Evolutionary conservation across 2,329 filamentous ascomycete species (phyloP), one percentile per base, ranked within the genome.

Genomic region (Aphanoascus verrucosus): DNA sequence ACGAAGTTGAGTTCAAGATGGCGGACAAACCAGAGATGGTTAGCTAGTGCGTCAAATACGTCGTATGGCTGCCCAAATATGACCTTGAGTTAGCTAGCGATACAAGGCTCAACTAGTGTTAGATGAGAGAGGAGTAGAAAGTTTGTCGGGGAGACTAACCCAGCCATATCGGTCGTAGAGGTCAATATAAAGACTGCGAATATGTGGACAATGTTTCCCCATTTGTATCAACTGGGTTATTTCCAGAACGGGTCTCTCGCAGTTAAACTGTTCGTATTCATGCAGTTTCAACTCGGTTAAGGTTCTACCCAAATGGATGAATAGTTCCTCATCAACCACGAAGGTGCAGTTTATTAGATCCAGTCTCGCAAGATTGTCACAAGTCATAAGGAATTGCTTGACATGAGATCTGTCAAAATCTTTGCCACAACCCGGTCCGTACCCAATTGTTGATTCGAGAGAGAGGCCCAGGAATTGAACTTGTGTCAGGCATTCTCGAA

Each of bases 21-120:
- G 5, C 41, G 41, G 19, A 44, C 41, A 12, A 44, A 44, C 56
- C 35, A 58, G 51, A 37, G 35, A 37, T 37, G 3, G 5, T 37
- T 11, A 11, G 35, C 9, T 3, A 37, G 9, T 12, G 35, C 35
- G 35, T 37, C 35, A n/a, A 37, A 37, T 37, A n/a, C 12, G 35
- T 12, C 35, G n/a, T 37, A 37, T 12, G 35, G 35, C 35, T 37
- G n/a, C n/a, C n/a, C n/a, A n/a, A n/a, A n/a, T n/a, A n/a, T n/a
- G n/a, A n/a, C n/a, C n/a, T 37, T 37, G 3, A 28, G 7, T 37
- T 37, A 37, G n/a, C 35, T 12, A 11, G 3, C 8, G 9, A 12
- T 12, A 37, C 9, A 9, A 5, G 9, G n/a, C 11, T 2, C 32
- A 35, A 35, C 12, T 35, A 6, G 12, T 35, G 6, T 12, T 35